A percentile compares a stretch with the other conserved stretches of the same genome.
phyloP scores from a whole-genome alignment of 768 basidiomycete genomes.

The Nevesoporus exiguus region DNA sequence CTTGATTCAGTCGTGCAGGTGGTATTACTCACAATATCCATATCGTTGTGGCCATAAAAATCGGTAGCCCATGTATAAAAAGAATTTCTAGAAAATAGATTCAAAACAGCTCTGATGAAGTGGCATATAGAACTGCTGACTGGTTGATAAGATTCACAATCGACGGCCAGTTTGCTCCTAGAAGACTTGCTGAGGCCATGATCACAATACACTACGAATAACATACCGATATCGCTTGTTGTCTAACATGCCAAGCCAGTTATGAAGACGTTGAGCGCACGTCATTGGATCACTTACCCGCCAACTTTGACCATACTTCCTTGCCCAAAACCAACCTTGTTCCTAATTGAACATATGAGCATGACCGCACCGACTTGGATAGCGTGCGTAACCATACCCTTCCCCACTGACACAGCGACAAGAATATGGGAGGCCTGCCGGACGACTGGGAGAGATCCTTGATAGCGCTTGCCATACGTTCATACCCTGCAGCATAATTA shows the following conservation, averaged over 20 bases:
- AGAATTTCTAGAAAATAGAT: slow-evolving; percentile 48
- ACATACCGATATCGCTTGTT: slow-evolving; percentile 46
- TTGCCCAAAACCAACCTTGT: slow-evolving; percentile 65
- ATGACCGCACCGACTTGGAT: not conserved
- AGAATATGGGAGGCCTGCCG: slow-evolving; percentile 52
- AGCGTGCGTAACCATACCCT: slow-evolving; percentile 37
- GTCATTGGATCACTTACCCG: slow-evolving; percentile 39
- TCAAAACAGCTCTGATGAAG: not conserved
- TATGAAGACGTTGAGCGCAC: not conserved
- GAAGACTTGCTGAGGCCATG: not conserved
- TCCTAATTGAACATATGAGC: slow-evolving; percentile 35
- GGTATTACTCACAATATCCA: slow-evolving; percentile 53
- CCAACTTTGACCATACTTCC: slow-evolving; percentile 60
- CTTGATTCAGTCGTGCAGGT: slow-evolving; percentile 3
- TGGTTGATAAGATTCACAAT: slow-evolving; percentile 52
- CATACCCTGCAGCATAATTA: slow-evolving; percentile 42
- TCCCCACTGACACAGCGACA: slow-evolving; percentile 70
- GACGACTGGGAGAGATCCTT: slow-evolving; percentile 42
- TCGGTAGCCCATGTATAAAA: slow-evolving; percentile 60
- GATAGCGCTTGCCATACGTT: slow-evolving; percentile 60
- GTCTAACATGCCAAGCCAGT: slow-evolving; percentile 34
- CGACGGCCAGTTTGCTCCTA: slow-evolving; percentile 48
- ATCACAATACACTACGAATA: not conserved
- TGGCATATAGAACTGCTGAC: slow-evolving; percentile 28
- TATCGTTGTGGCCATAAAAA: slow-evolving; percentile 66